A percentile compares a stretch with the other conserved stretches of the same genome.
Conservation (phyloP, 805 yeast species). For the Suhomyces tanzawaensis region DNA sequence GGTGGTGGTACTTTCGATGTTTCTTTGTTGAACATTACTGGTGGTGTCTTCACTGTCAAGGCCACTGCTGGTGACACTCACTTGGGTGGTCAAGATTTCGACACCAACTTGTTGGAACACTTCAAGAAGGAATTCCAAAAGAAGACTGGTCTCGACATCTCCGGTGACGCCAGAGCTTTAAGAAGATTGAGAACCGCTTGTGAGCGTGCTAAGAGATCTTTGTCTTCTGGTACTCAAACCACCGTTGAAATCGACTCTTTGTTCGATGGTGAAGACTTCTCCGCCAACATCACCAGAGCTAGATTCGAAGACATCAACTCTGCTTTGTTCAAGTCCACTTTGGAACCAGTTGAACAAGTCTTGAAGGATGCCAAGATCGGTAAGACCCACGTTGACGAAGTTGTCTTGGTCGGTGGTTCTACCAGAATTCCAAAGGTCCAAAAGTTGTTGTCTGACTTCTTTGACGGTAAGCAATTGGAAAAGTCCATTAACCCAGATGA, state of each 20-base stretch:
- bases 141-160: conserved; percentile 47
- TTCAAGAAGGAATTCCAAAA: conserved; percentile 47
- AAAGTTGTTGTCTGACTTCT: conserved; percentile 49
- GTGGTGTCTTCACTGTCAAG: conserved; percentile 95
- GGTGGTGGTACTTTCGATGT: conserved; percentile 99
- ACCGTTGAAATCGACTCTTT: conserved; percentile 50
- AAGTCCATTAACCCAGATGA: conserved; percentile 51
- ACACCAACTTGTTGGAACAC: conserved; percentile 48
- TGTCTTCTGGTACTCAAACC: conserved; percentile 49
- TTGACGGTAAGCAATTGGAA: conserved; percentile 49
- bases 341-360: conserved; percentile 51
- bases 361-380: conserved; percentile 45
- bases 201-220: conserved; percentile 52
- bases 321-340: conserved; percentile 49
- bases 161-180: conserved; percentile 48
- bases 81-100: conserved; percentile 53
- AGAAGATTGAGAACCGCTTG: conserved; percentile 53
- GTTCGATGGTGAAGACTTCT: conserved; percentile 50
- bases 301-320: conserved; percentile 51
- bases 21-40: conserved; percentile 84
- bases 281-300: conserved; percentile 50
- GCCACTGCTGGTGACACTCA: conserved; percentile 69
- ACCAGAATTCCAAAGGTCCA: conserved; percentile 53
- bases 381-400: conserved; percentile 45
- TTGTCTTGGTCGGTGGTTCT: conserved; percentile 51